Evolutionary conservation across 345 rosid genomes (phyloP).

Genomic region (Ailanthus altissimus): DNA sequence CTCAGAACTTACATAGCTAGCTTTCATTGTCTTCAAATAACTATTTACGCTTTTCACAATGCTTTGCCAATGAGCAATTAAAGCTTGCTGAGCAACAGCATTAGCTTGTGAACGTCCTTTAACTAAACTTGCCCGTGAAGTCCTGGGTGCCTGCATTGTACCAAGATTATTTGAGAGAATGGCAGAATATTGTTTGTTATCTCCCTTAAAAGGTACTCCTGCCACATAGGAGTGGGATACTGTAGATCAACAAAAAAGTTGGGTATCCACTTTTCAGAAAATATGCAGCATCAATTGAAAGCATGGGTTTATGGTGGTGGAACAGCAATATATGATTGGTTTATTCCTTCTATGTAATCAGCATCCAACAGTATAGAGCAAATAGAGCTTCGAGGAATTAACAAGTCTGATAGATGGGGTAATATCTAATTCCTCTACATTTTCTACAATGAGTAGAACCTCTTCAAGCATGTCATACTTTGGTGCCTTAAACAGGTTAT

Average conservation of each 20-base stretch:
- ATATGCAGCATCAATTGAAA: not conserved
- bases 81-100: slow-evolving; percentile 96
- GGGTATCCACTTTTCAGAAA: not conserved
- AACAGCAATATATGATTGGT: not conserved
- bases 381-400: not conserved
- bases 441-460: not conserved
- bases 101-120: slow-evolving; percentile 97
- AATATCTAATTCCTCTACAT: not conserved
- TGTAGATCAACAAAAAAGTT: not conserved
- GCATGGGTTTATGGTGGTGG: not conserved
- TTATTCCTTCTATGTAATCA: not conserved
- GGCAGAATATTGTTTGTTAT: not conserved
- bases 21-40: slow-evolving; percentile 71
- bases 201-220: not conserved
- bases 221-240: not conserved
- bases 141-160: slow-evolving; percentile 85
- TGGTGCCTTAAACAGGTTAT: not conserved
- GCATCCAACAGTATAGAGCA: not conserved
- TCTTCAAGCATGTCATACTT: not conserved
- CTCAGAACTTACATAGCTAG: slow-evolving; percentile 63
- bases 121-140: slow-evolving; percentile 87
- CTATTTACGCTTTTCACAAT: slow-evolving; percentile 86
- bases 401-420: not conserved
- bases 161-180: slow-evolving; percentile 14
- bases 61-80: slow-evolving; percentile 98